phyloP scores from a whole-genome alignment of 2,329 filamentous ascomycete species.

The Colletotrichum gigasporum region DNA sequence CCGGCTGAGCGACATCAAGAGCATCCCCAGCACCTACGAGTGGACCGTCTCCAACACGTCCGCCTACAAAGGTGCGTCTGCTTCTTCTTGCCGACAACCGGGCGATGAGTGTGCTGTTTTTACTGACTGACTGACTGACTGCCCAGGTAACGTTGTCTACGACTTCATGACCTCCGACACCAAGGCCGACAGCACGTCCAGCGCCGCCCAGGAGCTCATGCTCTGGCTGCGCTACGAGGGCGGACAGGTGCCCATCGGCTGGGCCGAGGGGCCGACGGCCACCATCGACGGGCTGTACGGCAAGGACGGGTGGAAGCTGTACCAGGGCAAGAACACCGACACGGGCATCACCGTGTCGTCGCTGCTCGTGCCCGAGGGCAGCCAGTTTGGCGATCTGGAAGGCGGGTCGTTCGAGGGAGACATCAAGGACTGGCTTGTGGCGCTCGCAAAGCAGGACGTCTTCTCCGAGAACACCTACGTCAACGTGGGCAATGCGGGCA shows the following conservation, averaged over 20 bases:
- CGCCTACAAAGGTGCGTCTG: conserved; percentile 44
- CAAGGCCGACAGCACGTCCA: conserved; percentile 51
- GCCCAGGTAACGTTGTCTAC: conserved; percentile 49
- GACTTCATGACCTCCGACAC: conserved; percentile 55
- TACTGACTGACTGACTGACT: neutral
- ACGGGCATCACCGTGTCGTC: conserved; percentile 53
- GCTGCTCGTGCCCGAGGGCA: conserved; percentile 43
- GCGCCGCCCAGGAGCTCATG: conserved; percentile 51
- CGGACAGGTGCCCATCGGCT: conserved; percentile 54
- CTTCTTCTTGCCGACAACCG: too few species aligned
- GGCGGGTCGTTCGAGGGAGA: conserved; percentile 47
- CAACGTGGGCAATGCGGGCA: conserved; percentile 53
- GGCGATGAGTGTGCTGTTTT: too few species aligned
- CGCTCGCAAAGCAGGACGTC: conserved; percentile 46
- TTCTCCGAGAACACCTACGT: conserved; percentile 48
- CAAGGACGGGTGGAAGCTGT: conserved; percentile 50
- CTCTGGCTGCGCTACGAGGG: conserved; percentile 55
- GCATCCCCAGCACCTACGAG: conserved; percentile 49
- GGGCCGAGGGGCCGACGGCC: conserved; percentile 42
- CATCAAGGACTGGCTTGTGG: conserved; percentile 51
- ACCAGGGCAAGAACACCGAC: conserved; percentile 51
- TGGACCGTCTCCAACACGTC: conserved; percentile 51
- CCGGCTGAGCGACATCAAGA: conserved; percentile 45
- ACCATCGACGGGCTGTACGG: conserved; percentile 47
- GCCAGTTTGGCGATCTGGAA: conserved; percentile 40